A percentile compares a stretch with the other conserved stretches of the same genome.
These are phyloP conservation scores for Fraxinus latifolia DNA, from an alignment of 305 asterid species.

Conservation along the genomic window DNA sequence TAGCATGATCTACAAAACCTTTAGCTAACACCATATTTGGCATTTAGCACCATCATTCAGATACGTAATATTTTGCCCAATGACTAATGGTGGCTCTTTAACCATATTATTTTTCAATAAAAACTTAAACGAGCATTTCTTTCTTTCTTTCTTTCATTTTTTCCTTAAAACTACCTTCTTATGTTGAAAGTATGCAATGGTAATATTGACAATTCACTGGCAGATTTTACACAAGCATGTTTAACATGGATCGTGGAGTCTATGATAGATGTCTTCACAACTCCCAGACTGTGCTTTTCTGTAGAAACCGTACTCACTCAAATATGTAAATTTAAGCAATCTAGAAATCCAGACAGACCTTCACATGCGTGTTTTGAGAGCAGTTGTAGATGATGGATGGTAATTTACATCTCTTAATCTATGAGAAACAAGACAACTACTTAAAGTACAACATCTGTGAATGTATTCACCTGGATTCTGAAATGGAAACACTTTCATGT, in stretches of 20 bases:
- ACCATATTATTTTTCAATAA: neutral
- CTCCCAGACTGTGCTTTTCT: neutral
- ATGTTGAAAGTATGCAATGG: neutral
- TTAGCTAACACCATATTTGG: neutral
- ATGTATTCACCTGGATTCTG: neutral
- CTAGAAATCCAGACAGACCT: neutral
- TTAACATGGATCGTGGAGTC: neutral
- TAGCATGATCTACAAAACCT: neutral
- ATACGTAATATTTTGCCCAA: neutral
- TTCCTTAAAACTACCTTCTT: neutral
- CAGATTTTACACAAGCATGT: neutral
- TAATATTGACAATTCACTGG: neutral
- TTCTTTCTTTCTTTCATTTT: neutral
- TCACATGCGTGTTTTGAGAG: neutral
- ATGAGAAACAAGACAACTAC: neutral
- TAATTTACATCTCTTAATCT: slow-evolving; percentile 13
- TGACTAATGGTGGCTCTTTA: neutral
- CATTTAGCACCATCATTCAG: neutral
- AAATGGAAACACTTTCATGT: slow-evolving; percentile 4
- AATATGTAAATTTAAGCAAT: neutral
- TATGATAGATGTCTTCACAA: neutral
- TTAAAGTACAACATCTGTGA: neutral
- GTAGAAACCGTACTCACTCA: neutral
- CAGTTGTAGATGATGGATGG: neutral
- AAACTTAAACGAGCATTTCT: neutral